Evolutionary conservation across 2,329 filamentous ascomycete genomes (phyloP).

Genomic region (Paecilomyces sp.): DNA sequence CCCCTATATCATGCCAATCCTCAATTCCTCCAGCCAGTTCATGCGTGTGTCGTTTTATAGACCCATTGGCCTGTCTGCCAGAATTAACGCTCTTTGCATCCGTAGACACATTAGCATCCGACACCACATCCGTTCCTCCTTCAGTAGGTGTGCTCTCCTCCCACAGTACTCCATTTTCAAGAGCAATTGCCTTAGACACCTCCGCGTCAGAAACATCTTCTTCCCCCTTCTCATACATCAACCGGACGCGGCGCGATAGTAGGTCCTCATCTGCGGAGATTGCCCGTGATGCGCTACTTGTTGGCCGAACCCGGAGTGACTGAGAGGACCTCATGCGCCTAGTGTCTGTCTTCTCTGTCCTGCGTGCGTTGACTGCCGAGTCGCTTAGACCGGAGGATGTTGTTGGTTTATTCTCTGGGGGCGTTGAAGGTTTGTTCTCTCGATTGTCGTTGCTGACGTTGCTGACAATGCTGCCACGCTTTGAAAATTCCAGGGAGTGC

Average conservation of each 20-base stretch:
- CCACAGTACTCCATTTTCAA: slow-evolving; percentile 33
- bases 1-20: slow-evolving; percentile 56
- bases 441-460: slow-evolving; percentile 12
- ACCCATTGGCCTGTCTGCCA: slow-evolving; percentile 19
- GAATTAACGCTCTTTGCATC: slow-evolving; percentile 16
- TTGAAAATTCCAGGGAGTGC: slow-evolving; percentile 51
- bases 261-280: slow-evolving; percentile 59
- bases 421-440: slow-evolving; percentile 2
- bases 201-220: slow-evolving; percentile 44
- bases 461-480: slow-evolving; percentile 53
- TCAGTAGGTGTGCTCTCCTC: slow-evolving; percentile 27
- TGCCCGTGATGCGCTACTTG: slow-evolving; percentile 37
- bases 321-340: slow-evolving; percentile 25
- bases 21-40: slow-evolving; percentile 59
- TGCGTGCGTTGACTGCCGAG: slow-evolving; percentile 6
- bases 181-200: slow-evolving; percentile 27
- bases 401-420: neutral
- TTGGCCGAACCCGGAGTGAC: slow-evolving; percentile 29
- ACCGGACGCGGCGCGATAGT: slow-evolving; percentile 54
- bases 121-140: slow-evolving; percentile 20
- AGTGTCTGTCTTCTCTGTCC: slow-evolving; percentile 15
- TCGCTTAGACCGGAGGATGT: neutral
- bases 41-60: slow-evolving; percentile 43
- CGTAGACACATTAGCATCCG: slow-evolving; percentile 18
- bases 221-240: slow-evolving; percentile 58